Base-by-base conservation (phyloP, 2,329 filamentous ascomycete genomes). In the Fusarium avenaceum region DNA sequence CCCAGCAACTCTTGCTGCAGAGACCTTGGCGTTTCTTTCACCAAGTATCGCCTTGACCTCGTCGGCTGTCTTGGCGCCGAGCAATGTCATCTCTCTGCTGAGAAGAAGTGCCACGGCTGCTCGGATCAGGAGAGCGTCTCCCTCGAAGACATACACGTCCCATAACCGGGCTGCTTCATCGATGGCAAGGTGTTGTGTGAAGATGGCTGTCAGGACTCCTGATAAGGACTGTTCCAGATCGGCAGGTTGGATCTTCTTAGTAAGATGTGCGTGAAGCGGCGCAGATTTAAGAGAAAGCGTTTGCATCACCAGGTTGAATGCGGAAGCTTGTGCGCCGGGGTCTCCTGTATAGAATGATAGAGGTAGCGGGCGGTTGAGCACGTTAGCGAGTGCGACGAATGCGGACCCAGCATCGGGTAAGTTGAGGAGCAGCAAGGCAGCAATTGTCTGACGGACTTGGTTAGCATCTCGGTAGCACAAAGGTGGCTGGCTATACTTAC, bases 81-180 rank as follows among this genome's bases (percentile, higher is more conserved):
- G 80, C 4, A 89, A 76, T 2, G 80, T 74, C 78, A 85, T 85
- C 72, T 88, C 86, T 19, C 80, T 81, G 30, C 82, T 80, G 7
- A 86, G 70, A 20, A 96, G 77, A 19, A 92, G 81, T 0, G 90
- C 92, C 0, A 94, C 89, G 0, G 87, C 90, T 2, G 91, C 91
- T 0, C 92, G 83, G 8, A 95, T 86, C 0, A 94, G 81, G 2
- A 92, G 83, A 2, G 86, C 83, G 67, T 96, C 93, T 26, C 92
- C 92, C 75, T 96, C 93, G 68, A 96, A 93, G 4, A 92, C 88
- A 70, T 92, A 93, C 0, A 95, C 87, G 67, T 96, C 93, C 91
- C 92, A 95, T 14, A 96, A 79, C 3, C 93, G 82, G 2, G 89
- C 87, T 6, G 89, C 90, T 70, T 91, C 86, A 72, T 94, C 92